Evolutionary conservation across 2,329 filamentous ascomycete genomes (phyloP).

Genomic region (Phaeoacremonium minimum): DNA sequence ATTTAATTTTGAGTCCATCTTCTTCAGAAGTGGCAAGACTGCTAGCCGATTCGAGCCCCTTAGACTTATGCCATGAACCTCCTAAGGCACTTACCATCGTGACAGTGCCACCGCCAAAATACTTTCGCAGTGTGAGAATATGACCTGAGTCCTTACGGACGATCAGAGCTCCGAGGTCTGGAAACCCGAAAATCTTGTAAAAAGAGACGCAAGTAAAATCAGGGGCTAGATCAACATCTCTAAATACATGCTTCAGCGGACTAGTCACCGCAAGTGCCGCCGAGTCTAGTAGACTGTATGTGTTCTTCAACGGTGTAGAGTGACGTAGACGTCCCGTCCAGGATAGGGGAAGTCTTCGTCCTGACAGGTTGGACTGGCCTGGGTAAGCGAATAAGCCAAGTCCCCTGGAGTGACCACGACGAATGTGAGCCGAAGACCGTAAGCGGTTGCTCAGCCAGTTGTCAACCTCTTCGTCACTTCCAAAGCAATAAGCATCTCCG

Average conservation of each 20-base stretch:
- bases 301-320: conserved; percentile 25
- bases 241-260: conserved; percentile 46
- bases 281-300: conserved; percentile 56
- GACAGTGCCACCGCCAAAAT: conserved; percentile 67
- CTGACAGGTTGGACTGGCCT: conserved; percentile 68
- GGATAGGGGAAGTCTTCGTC: conserved; percentile 52
- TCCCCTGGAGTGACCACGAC: conserved; percentile 17
- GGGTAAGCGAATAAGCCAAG: conserved; percentile 58
- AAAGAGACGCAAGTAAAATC: conserved; percentile 59
- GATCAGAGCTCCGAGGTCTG: conserved; percentile 58
- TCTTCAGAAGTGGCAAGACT: not conserved
- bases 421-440: conserved; percentile 11
- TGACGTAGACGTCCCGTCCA: conserved; percentile 43
- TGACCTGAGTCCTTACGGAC: conserved; percentile 52
- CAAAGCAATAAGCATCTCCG: conserved; percentile 53
- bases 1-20: conserved; percentile 14
- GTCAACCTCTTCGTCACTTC: conserved; percentile 47
- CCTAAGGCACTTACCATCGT: conserved; percentile 52
- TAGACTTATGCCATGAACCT: conserved; percentile 51
- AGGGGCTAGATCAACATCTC: conserved; percentile 43
- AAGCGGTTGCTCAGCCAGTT: conserved; percentile 31
- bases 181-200: conserved; percentile 66
- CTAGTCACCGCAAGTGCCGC: conserved; percentile 62
- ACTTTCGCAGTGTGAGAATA: conserved; percentile 49
- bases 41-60: conserved; percentile 28